These are phyloP conservation scores for Phaseolus lunatus DNA, from an alignment of 306 rosid genomes.

Conservation along the genomic window DNA sequence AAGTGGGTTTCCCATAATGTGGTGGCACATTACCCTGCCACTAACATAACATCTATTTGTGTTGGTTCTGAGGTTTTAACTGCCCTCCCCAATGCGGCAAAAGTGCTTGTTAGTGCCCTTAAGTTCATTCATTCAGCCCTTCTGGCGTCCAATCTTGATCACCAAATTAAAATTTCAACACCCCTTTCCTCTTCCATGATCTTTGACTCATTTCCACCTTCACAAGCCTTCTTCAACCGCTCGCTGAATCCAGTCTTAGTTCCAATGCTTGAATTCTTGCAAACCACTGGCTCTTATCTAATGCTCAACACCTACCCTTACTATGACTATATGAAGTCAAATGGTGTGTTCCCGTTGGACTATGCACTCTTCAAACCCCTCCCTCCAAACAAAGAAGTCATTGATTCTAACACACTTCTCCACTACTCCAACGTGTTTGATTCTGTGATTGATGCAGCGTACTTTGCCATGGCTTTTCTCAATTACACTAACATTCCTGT, in stretches of 20 bases:
- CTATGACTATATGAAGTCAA: slow-evolving; percentile 81
- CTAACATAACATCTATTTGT: slow-evolving; percentile 80
- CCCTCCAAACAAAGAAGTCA: slow-evolving; percentile 80
- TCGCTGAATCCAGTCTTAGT: slow-evolving; percentile 69
- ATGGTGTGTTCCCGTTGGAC: slow-evolving; percentile 78
- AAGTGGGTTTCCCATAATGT: slow-evolving; percentile 85
- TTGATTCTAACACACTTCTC: slow-evolving; percentile 81
- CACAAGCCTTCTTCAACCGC: slow-evolving; percentile 88
- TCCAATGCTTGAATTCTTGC: slow-evolving; percentile 80
- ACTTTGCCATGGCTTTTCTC: slow-evolving; percentile 78
- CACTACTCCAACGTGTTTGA: slow-evolving; percentile 88
- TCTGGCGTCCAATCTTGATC: slow-evolving; percentile 76
- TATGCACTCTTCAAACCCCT: slow-evolving; percentile 83
- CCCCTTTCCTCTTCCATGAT: slow-evolving; percentile 77
- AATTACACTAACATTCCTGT: slow-evolving; percentile 77
- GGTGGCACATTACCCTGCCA: slow-evolving; percentile 83
- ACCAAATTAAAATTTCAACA: slow-evolving; percentile 75
- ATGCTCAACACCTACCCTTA: slow-evolving; percentile 89
- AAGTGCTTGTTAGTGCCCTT: slow-evolving; percentile 70
- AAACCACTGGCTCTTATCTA: slow-evolving; percentile 69
- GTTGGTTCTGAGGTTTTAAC: slow-evolving; percentile 83
- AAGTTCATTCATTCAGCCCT: slow-evolving; percentile 81
- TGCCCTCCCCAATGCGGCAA: slow-evolving; percentile 72
- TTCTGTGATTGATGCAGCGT: slow-evolving; percentile 81
- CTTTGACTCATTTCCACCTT: slow-evolving; percentile 89